These are phyloP conservation scores for Penicillium alfredii DNA, from an alignment of 495 filamentous ascomycete genomes.

Conservation along the genomic window DNA sequence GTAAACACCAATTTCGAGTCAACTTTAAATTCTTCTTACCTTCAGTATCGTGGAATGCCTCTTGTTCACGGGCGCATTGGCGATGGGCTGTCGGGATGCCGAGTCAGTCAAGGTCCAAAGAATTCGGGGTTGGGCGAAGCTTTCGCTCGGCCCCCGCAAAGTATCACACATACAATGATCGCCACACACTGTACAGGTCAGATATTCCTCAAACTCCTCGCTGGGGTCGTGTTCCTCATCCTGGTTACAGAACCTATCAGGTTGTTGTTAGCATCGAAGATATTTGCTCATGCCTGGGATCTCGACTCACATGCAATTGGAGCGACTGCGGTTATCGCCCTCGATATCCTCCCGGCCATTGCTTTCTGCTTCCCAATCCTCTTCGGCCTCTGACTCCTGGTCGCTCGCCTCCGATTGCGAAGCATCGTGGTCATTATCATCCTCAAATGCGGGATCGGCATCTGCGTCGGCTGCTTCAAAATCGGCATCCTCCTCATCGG, in stretches of 20 bases:
- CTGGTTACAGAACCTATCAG: slow-evolving; percentile 62
- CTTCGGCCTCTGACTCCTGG: slow-evolving; percentile 61
- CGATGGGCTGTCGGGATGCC: slow-evolving; percentile 60
- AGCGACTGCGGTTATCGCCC: slow-evolving; percentile 54
- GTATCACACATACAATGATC: slow-evolving; percentile 74
- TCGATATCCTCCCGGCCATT: slow-evolving; percentile 61
- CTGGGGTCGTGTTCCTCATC: slow-evolving; percentile 83
- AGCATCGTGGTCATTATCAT: slow-evolving; percentile 36
- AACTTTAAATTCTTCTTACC: slow-evolving; percentile 43
- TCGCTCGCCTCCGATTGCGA: slow-evolving; percentile 53
- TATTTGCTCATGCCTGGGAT: slow-evolving; percentile 6
- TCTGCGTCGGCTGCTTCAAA: slow-evolving; percentile 38
- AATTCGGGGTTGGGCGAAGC: slow-evolving; percentile 21
- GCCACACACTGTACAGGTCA: slow-evolving; percentile 74
- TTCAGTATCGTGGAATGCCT: slow-evolving; percentile 61
- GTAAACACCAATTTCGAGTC: not conserved
- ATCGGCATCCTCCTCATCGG: slow-evolving; percentile 33
- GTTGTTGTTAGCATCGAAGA: slow-evolving; percentile 16
- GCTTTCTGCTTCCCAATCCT: slow-evolving; percentile 60
- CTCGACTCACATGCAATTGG: slow-evolving; percentile 60
- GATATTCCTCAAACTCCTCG: slow-evolving; percentile 80
- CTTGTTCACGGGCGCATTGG: slow-evolving; percentile 82
- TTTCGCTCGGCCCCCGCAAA: slow-evolving; percentile 21
- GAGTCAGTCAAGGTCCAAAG: slow-evolving; percentile 31
- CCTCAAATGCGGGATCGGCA: slow-evolving; percentile 37